A percentile compares a stretch with the other conserved stretches of the same genome.
Conservation (phyloP, 1,284 basidiomycete genomes). For the Albatrellus sp. region DNA sequence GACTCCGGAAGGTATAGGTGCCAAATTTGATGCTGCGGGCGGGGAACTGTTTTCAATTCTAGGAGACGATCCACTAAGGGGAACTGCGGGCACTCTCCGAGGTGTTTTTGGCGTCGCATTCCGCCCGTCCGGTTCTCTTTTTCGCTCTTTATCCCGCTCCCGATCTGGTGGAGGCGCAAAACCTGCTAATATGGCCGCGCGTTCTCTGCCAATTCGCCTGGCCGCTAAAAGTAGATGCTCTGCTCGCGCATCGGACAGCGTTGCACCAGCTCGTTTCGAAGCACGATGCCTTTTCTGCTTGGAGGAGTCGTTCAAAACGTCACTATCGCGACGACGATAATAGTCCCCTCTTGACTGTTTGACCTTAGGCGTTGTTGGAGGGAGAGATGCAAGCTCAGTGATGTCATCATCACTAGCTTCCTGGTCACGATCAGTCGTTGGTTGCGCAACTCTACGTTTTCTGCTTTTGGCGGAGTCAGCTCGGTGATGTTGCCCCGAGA, state of each 20-base stretch:
- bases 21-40: background rate
- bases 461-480: constrained; percentile 4
- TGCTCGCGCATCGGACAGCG: constrained; percentile 42
- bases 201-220: constrained; percentile 39
- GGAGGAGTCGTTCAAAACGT: constrained; percentile 6
- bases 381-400: constrained; percentile 3
- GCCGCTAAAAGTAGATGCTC: constrained; percentile 51
- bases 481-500: constrained; percentile 6
- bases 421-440: constrained; percentile 8
- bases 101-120: constrained; percentile 11
- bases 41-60: background rate
- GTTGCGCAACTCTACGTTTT: constrained; percentile 6
- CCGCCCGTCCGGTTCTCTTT: constrained; percentile 10
- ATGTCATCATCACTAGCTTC: constrained; percentile 12
- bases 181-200: constrained; percentile 34
- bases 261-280: constrained; percentile 8
- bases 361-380: constrained; percentile 9
- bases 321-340: constrained; percentile 12
- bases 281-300: constrained; percentile 7
- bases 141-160: constrained; percentile 22
- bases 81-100: constrained; percentile 5
- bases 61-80: constrained; percentile 9
- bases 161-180: constrained; percentile 13
- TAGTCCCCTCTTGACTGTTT: constrained; percentile 10
- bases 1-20: constrained; percentile 5